Percentiles rank a stretch among this genome's conserved stretches.
Evolutionary conservation across 2,329 filamentous ascomycete species (phyloP).

Genomic region (Alternaria longipes): DNA sequence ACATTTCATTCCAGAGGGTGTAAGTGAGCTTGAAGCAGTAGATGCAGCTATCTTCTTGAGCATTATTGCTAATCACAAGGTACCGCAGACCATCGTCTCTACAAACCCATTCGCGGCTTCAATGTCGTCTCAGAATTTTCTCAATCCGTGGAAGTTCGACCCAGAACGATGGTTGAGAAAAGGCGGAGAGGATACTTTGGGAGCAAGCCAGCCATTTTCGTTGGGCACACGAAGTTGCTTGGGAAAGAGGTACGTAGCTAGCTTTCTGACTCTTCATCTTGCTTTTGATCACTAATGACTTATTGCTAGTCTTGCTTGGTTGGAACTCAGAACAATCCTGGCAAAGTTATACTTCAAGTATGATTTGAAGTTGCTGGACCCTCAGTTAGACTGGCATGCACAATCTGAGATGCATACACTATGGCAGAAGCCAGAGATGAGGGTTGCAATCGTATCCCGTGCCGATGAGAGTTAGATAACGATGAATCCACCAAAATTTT

Average conservation of each 20-base stretch:
- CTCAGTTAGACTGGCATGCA: background rate
- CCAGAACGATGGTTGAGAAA: constrained; percentile 52
- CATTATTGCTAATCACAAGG: background rate
- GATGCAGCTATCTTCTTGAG: background rate
- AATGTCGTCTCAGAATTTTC: constrained; percentile 35
- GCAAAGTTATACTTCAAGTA: background rate
- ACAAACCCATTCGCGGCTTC: constrained; percentile 25
- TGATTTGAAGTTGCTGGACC: background rate
- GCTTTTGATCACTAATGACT: background rate
- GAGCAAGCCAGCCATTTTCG: constrained; percentile 33
- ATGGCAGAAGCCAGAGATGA: constrained; percentile 2
- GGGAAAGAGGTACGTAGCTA: constrained; percentile 33
- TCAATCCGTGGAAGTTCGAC: constrained; percentile 21
- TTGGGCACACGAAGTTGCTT: constrained; percentile 50
- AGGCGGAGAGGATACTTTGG: constrained; percentile 33
- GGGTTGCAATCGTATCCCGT: background rate
- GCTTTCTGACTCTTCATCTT: background rate
- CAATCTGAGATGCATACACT: constrained; percentile 3
- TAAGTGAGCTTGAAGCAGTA: background rate
- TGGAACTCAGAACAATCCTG: background rate
- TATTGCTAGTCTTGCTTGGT: background rate
- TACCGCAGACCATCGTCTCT: constrained; percentile 26
- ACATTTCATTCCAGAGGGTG: constrained; percentile 31
- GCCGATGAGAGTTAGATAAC: background rate
- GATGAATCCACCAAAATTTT: background rate